These are phyloP conservation scores for Phialocephala sp. DNA, from an alignment of 2,329 filamentous ascomycete genomes.

Conservation along the genomic window DNA sequence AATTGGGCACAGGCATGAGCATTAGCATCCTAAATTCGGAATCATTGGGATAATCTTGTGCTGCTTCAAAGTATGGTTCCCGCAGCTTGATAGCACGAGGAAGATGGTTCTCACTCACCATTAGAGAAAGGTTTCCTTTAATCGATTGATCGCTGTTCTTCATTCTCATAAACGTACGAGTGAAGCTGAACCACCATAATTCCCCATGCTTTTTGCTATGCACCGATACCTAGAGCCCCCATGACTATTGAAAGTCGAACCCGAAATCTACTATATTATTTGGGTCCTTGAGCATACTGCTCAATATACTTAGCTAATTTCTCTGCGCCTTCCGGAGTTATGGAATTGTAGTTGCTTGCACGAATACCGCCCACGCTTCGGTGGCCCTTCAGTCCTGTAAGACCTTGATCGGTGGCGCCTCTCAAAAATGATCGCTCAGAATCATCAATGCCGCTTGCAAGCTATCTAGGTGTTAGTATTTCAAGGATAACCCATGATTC, in stretches of 20 bases:
- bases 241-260: background rate
- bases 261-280: background rate
- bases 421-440: slow-evolving; percentile 83
- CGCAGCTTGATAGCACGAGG: too few relatives aligned
- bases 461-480: slow-evolving; percentile 25
- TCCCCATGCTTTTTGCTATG: background rate
- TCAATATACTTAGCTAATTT: slow-evolving; percentile 70
- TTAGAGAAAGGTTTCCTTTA: background rate
- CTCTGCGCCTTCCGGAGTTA: slow-evolving; percentile 69
- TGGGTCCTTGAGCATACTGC: slow-evolving; percentile 51
- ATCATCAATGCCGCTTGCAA: slow-evolving; percentile 61
- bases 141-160: background rate
- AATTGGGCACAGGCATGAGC: too few relatives aligned
- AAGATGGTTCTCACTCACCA: background rate
- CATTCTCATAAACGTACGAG: background rate
- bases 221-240: background rate
- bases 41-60: background rate
- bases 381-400: slow-evolving; percentile 88
- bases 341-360: slow-evolving; percentile 88
- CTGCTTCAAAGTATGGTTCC: background rate
- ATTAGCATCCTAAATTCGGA: too few relatives aligned
- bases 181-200: background rate
- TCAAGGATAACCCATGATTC: background rate
- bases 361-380: slow-evolving; percentile 85
- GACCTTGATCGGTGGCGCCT: slow-evolving; percentile 68